Percentiles rank a stretch among this genome's conserved stretches.
Evolutionary conservation across 2,329 filamentous ascomycete species (phyloP).

Genomic region (Fusarium sterilihyphosum): DNA sequence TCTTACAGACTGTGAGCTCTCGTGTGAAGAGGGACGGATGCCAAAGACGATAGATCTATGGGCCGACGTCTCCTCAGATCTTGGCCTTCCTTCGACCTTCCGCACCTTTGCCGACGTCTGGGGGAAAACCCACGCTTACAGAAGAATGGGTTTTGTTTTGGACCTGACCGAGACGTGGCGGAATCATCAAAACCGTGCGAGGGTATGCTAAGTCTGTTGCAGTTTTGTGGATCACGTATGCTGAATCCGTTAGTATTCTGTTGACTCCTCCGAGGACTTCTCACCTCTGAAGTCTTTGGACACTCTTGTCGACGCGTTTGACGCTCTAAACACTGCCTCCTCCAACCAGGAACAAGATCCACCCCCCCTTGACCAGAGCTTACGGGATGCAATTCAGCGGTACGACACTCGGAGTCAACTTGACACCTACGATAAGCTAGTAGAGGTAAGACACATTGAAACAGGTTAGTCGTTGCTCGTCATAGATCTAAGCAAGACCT

Average conservation of each 20-base stretch:
- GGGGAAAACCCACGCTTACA: neutral
- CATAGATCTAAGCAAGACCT: neutral
- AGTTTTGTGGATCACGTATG: fast-evolving
- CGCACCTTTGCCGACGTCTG: neutral
- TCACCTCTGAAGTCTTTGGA: neutral
- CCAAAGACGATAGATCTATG: neutral
- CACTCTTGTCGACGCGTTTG: neutral
- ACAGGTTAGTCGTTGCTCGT: neutral
- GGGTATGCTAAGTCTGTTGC: neutral
- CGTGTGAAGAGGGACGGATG: neutral
- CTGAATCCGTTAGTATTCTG: neutral
- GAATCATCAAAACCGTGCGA: neutral
- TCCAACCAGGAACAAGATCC: neutral
- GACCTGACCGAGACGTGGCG: neutral
- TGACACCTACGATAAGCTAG: neutral
- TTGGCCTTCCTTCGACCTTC: neutral
- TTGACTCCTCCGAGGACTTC: neutral
- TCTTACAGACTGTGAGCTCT: neutral
- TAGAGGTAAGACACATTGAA: neutral
- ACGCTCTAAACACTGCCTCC: neutral
- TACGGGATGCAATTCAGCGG: neutral
- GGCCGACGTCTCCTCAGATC: neutral
- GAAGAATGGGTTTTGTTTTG: neutral
- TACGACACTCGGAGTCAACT: neutral
- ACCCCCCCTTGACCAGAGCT: neutral